Conservation (phyloP, 768 basidiomycete species). For the Suillus tomentosus region DNA sequence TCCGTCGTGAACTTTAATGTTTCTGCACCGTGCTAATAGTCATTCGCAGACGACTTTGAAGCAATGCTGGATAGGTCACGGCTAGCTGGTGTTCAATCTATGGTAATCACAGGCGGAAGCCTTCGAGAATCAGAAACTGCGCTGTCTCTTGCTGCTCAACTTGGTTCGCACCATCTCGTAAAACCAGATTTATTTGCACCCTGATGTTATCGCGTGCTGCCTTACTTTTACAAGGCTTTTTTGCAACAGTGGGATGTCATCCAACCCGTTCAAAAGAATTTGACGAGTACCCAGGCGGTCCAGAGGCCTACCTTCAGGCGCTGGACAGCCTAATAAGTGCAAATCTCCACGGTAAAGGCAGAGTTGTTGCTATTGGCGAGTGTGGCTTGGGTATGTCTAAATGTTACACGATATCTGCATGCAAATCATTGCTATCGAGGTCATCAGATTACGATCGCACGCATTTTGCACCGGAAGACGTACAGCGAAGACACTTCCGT, state of each 20-base stretch:
- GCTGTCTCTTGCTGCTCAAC: constrained; percentile 57
- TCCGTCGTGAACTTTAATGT: constrained; percentile 19
- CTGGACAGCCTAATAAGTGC: constrained; percentile 55
- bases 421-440: neutral
- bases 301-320: constrained; percentile 59
- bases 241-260: constrained; percentile 79
- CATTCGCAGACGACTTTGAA: constrained; percentile 58
- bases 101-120: constrained; percentile 79
- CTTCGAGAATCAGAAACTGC: constrained; percentile 64
- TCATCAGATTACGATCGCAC: constrained; percentile 73
- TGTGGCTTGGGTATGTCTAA: constrained; percentile 64
- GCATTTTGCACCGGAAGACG: constrained; percentile 58
- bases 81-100: constrained; percentile 61
- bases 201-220: constrained; percentile 1
- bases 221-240: constrained; percentile 46
- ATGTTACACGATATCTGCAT: neutral
- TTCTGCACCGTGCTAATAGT: neutral
- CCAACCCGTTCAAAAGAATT: constrained; percentile 77
- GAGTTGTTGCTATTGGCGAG: constrained; percentile 76
- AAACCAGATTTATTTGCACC: neutral
- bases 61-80: constrained; percentile 57
- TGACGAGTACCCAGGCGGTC: constrained; percentile 54
- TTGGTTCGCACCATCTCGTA: constrained; percentile 40
- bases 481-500: constrained; percentile 69
- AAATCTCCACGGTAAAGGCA: constrained; percentile 53